These are phyloP conservation scores for Mycosarcoma maydis DNA, from an alignment of 1,284 basidiomycete genomes.

Conservation along the genomic window DNA sequence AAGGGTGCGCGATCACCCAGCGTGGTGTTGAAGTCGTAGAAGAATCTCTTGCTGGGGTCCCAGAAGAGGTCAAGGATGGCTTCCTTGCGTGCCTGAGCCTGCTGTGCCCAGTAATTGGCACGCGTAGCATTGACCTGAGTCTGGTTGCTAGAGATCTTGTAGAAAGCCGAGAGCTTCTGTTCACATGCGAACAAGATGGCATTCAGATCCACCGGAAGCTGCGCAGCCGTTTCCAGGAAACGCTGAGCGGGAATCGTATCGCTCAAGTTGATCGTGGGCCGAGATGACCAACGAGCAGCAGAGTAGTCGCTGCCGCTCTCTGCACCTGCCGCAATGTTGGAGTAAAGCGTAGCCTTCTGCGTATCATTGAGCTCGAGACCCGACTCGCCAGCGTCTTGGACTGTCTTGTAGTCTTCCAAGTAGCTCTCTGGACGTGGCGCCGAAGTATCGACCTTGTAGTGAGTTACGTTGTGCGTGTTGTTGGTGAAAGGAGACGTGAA, in stretches of 20 bases:
- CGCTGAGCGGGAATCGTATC: slow-evolving; percentile 73
- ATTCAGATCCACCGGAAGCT: slow-evolving; percentile 82
- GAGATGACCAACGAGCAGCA: slow-evolving; percentile 70
- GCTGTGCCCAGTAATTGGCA: slow-evolving; percentile 72
- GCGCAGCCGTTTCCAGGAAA: slow-evolving; percentile 77
- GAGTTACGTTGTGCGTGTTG: slow-evolving; percentile 76
- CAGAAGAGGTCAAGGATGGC: slow-evolving; percentile 87
- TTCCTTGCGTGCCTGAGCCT: slow-evolving; percentile 73
- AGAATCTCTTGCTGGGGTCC: slow-evolving; percentile 81
- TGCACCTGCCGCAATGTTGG: slow-evolving; percentile 86
- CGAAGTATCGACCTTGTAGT: slow-evolving; percentile 76
- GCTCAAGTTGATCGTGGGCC: slow-evolving; percentile 69
- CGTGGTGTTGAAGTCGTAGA: slow-evolving; percentile 78
- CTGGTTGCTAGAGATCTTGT: slow-evolving; percentile 71
- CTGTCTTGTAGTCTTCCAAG: slow-evolving; percentile 78
- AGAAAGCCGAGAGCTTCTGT: slow-evolving; percentile 66
- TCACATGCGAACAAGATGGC: slow-evolving; percentile 75
- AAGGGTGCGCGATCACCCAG: slow-evolving; percentile 65
- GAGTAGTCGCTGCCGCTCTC: slow-evolving; percentile 74
- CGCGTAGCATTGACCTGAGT: slow-evolving; percentile 53
- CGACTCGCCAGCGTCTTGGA: slow-evolving; percentile 71
- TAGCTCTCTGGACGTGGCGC: slow-evolving; percentile 85
- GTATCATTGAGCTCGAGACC: slow-evolving; percentile 69
- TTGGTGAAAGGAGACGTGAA: slow-evolving; percentile 80
- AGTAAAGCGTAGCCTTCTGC: slow-evolving; percentile 77